Evolutionary conservation across 2,329 filamentous ascomycete species (phyloP), one percentile per base, ranked within the genome.

Genomic region (Curvularia eragrostidis): DNA sequence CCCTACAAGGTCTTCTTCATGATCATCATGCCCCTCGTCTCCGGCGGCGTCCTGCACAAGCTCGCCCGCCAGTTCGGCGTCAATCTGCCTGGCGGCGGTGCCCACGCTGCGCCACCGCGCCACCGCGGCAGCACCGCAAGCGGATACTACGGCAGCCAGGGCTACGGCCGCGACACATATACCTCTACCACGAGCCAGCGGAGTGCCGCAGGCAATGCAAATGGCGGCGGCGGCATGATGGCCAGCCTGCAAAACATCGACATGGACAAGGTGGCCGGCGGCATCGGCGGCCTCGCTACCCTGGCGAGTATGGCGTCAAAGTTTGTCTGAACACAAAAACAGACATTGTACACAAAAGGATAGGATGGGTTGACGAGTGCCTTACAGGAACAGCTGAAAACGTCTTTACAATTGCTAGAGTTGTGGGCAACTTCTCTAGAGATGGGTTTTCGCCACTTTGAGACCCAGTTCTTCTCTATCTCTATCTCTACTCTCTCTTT

Each of bases 1-100:
- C 94, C 93, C 0, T 80, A 92, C 73, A 96, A 96, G 79, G 91
- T 96, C 47, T 91, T 97, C 81, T 90, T 97, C 81, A 85, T 93
- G 61, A 89, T 97, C 62, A 85, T 97, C 69, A 87, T 97, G 85
- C 94, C 94, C 9, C 83, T 98, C 56, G 81, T 97, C 69, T 93
- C 89, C 1, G 91, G 91, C 50, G 94, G 94, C 30, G 89, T 91
- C 26, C 79, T 97, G 65, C 88, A 88, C 8, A 91, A 89, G 46
- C 81, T 97, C 43, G 84, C 97, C 44, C 85, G 86, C 36, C 87
- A 88, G 72, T 90, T 97, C 76, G 93, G 93, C 21, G 82, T 98
- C 59, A 84, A 89, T 61, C 77, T 97, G 63, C 93, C 93, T 0
- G 77, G 77, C 5, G 74, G 73, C 1, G 47, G 36, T 13, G 30